Evolutionary conservation across 495 filamentous ascomycete genomes (phyloP), one percentile per base, ranked within the genome.

Genomic region (Trichoderma gamsii): DNA sequence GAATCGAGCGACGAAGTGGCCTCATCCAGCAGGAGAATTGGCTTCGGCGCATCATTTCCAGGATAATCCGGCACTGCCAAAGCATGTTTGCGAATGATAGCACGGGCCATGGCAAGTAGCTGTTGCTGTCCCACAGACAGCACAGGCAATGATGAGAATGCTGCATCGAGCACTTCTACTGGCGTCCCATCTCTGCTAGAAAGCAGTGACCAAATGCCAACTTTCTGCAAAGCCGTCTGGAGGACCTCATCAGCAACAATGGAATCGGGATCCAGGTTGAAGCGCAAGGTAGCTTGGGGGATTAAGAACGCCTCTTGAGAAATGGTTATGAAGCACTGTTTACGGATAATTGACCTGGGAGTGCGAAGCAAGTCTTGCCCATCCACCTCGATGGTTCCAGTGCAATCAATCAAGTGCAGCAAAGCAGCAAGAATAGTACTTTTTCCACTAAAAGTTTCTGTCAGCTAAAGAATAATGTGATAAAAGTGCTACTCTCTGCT

Each of bases 361-460:
- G 56, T 61, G 25, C 56, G 56, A 27, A 61, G 56, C 56, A 61
- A 12, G 9, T 61, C 56, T 61, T 61, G 56, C 27, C 56, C 56
- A 25, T 61, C 56, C 56, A 61, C 56, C 21, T 16, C 32, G 25
- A 61, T 13, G 1, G 32, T 12, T 4, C 56, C 56, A 32, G 56
- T 61, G 16, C 56, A 21, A 29, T 61, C 56, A 32, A 61, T 61
- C 25, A 61, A 32, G 11, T 25, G 56, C 23, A 61, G 25, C 56
- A 61, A 29, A 61, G 56, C 56, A 32, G 56, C 56, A 16, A 61
- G 23, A 21, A 61, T 61, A 21, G 56, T 61, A 32, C 56, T 61
- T 16, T 61, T 61, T 1, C 56, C 56, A 32, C 56, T 61, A 61
- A 7, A 9, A 0, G 13, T 4, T 0, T 9, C 23, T 29, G 56